Percentiles rank a stretch among this genome's conserved stretches.
phyloP scores from a whole-genome alignment of 768 basidiomycete species.

The Russula virescens region DNA sequence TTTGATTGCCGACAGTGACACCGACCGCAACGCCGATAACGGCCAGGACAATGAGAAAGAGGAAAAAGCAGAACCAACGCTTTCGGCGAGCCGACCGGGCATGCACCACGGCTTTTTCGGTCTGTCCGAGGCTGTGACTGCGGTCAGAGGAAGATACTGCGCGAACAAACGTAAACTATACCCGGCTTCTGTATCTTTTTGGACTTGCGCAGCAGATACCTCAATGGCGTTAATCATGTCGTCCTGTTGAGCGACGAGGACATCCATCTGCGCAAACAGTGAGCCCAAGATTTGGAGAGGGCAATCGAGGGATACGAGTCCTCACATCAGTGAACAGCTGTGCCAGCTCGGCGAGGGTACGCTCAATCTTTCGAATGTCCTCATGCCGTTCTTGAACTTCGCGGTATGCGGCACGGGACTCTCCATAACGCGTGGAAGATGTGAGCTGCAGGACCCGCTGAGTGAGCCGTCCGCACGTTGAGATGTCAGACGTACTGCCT shows the following conservation, averaged over 20 bases:
- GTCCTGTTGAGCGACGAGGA: slow-evolving; percentile 75
- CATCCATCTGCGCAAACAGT: slow-evolving; percentile 55
- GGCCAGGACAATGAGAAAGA: slow-evolving; percentile 48
- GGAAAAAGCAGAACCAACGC: slow-evolving; percentile 81
- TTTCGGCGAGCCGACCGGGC: slow-evolving; percentile 70
- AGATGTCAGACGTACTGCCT: slow-evolving; percentile 51
- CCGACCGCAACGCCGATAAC: slow-evolving; percentile 58
- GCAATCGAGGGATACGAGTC: neutral
- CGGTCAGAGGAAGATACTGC: neutral
- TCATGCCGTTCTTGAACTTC: slow-evolving; percentile 88
- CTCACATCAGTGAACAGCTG: slow-evolving; percentile 81
- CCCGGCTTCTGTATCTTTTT: slow-evolving; percentile 67
- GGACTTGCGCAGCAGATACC: slow-evolving; percentile 53
- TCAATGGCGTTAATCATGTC: slow-evolving; percentile 64
- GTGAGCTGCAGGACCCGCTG: slow-evolving; percentile 46
- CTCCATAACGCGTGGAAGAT: slow-evolving; percentile 74
- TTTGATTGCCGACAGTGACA: slow-evolving; percentile 30
- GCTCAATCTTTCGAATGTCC: slow-evolving; percentile 80
- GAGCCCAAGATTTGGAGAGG: neutral
- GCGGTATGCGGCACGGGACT: slow-evolving; percentile 72
- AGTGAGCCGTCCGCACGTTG: neutral
- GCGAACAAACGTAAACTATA: slow-evolving; percentile 32
- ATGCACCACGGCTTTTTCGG: slow-evolving; percentile 59
- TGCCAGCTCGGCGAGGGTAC: slow-evolving; percentile 82
- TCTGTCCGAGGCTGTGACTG: slow-evolving; percentile 48